Percentiles rank a stretch among this genome's conserved stretches.
phyloP scores from a whole-genome alignment of 2,329 filamentous ascomycete species.

The Sclerotinia spermophila region DNA sequence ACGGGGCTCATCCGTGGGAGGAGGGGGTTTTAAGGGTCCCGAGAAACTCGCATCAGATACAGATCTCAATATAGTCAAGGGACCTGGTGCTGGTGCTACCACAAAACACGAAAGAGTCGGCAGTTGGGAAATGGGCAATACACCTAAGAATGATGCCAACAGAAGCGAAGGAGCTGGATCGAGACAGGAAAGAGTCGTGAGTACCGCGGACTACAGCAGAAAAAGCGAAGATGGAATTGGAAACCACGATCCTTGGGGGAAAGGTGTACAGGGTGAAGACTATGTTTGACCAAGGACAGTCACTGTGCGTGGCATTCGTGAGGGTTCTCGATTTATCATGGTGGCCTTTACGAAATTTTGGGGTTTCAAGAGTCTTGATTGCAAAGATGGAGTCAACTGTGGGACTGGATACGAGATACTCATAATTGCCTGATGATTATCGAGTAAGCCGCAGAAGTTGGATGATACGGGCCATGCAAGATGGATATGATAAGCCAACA shows the following conservation, averaged over 20 bases:
- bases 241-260: conserved; percentile 30
- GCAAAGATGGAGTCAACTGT: background rate
- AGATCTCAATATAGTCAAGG: conserved; percentile 30
- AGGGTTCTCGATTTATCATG: background rate
- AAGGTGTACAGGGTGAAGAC: conserved; percentile 33
- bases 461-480: background rate
- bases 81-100: conserved; percentile 25
- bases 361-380: background rate
- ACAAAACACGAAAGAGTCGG: conserved; percentile 35
- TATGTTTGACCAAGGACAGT: conserved; percentile 24
- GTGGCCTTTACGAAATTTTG: background rate
- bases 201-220: conserved; percentile 28
- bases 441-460: background rate
- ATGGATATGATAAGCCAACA: background rate
- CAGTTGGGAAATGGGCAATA: conserved; percentile 36
- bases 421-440: background rate
- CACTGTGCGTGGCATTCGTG: background rate
- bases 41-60: conserved; percentile 35
- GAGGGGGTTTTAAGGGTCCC: conserved; percentile 35
- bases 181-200: conserved; percentile 25
- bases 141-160: conserved; percentile 16
- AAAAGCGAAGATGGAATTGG: conserved; percentile 31
- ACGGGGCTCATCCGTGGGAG: conserved; percentile 18
- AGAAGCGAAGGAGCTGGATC: conserved; percentile 29
- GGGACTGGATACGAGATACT: accelerated